Evolutionary conservation across 1,284 basidiomycete species (phyloP).

Genomic region (Leccinum angustisporum): DNA sequence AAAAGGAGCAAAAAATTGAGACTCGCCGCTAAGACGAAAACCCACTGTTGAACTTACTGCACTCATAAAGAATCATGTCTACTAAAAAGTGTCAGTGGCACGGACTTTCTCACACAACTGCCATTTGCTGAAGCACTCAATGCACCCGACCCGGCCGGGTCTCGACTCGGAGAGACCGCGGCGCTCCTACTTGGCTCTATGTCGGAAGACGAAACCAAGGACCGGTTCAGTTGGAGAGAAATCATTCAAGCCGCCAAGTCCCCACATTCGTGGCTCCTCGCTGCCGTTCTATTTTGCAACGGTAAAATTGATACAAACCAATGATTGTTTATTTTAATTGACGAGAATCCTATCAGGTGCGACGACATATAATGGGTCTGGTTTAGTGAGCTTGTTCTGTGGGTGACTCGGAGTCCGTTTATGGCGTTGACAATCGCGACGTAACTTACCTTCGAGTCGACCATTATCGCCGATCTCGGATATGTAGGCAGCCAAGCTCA

Average conservation of each 20-base stretch:
- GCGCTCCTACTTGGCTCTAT: conserved; percentile 23
- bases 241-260: conserved; percentile 37
- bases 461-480: conserved; percentile 49
- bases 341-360: conserved; percentile 34
- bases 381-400: conserved; percentile 25
- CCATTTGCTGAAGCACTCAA: no score
- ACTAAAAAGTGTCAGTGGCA: no score
- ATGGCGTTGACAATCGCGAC: conserved; percentile 2
- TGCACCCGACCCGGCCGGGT: no score
- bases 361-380: conserved; percentile 36
- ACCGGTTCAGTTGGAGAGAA: conserved; percentile 40
- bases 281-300: conserved; percentile 28
- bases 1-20: no score
- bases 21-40: no score
- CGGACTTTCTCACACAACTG: no score
- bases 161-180: no score
- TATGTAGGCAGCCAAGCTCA: conserved; percentile 46
- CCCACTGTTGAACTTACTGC: no score
- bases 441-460: conserved; percentile 49
- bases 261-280: conserved; percentile 34
- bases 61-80: no score
- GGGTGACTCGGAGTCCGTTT: background rate
- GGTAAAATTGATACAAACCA: conserved; percentile 18
- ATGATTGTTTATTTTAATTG: background rate
- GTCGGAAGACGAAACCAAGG: conserved; percentile 36